Conservation (phyloP, 1,139 yeast species). For the Schwanniomyces etchellsii region DNA sequence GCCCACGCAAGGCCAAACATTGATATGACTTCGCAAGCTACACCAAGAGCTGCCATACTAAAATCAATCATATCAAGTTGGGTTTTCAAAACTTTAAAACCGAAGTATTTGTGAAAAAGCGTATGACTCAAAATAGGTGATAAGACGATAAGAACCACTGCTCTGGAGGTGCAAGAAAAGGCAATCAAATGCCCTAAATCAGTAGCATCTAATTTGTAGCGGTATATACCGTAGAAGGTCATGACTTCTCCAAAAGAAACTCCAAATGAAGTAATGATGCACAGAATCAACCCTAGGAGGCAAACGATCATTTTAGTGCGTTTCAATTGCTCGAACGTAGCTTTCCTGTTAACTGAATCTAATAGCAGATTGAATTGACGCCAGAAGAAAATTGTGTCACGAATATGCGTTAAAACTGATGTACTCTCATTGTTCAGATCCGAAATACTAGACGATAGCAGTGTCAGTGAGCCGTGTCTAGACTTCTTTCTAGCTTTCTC, state of each 20-base stretch:
- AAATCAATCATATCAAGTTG: slow-evolving; percentile 54
- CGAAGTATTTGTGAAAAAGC: slow-evolving; percentile 19
- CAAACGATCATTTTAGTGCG: slow-evolving; percentile 25
- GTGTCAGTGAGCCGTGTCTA: slow-evolving; percentile 28
- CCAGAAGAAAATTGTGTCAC: background rate
- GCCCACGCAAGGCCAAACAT: slow-evolving; percentile 22
- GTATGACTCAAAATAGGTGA: slow-evolving; percentile 29
- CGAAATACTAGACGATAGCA: slow-evolving; percentile 3
- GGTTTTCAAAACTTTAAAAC: slow-evolving; percentile 29
- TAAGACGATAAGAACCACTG: slow-evolving; percentile 25
- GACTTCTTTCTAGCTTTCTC: slow-evolving; percentile 40
- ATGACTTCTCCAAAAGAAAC: slow-evolving; percentile 42
- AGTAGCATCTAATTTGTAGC: slow-evolving; percentile 54
- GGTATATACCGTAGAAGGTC: slow-evolving; percentile 53
- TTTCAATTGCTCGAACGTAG: background rate
- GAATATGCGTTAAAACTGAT: background rate
- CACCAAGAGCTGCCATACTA: slow-evolving; percentile 24
- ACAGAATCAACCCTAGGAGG: no score
- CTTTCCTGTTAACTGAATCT: background rate
- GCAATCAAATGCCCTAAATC: slow-evolving; percentile 59
- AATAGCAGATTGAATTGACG: background rate
- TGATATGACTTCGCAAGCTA: slow-evolving; percentile 37
- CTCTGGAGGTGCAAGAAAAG: slow-evolving; percentile 41
- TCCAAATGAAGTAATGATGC: no score
- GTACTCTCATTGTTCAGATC: background rate